phyloP scores from a whole-genome alignment of 768 basidiomycete species.

The Terana coerulea region DNA sequence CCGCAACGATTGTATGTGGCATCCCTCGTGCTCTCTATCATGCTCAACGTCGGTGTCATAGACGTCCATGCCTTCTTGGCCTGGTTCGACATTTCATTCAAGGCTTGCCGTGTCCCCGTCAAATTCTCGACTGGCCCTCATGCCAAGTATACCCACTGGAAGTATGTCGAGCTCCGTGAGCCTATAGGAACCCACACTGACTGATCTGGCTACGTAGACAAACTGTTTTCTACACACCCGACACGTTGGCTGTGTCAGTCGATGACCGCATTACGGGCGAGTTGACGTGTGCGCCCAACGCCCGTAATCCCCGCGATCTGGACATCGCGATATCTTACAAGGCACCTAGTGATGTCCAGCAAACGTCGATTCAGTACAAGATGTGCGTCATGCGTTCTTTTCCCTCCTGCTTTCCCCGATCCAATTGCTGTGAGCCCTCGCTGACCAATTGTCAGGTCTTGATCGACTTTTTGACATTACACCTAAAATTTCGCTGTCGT shows the following conservation, averaged over 20 bases:
- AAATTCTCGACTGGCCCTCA: conserved; percentile 98
- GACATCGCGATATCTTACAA: conserved; percentile 82
- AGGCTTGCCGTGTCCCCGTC: conserved; percentile 93
- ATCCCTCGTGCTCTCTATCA: not conserved
- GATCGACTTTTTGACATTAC: conserved; percentile 34
- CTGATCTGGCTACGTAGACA: conserved; percentile 48
- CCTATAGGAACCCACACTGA: not conserved
- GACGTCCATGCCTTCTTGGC: conserved; percentile 97
- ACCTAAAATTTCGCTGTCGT: conserved; percentile 8
- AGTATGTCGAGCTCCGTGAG: conserved; percentile 49
- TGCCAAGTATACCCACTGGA: conserved; percentile 95
- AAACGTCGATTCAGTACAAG: conserved; percentile 61
- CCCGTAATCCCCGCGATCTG: conserved; percentile 90
- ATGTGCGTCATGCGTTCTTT: conserved; percentile 66
- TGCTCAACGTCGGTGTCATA: conserved; percentile 27
- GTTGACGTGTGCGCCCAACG: conserved; percentile 82
- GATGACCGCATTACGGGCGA: conserved; percentile 72
- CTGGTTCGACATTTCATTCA: conserved; percentile 98
- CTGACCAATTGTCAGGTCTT: conserved; percentile 78
- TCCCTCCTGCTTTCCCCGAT: conserved; percentile 13
- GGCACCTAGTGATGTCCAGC: conserved; percentile 20
- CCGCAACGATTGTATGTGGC: conserved; percentile 81
- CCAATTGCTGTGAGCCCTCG: conserved; percentile 31
- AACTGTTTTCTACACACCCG: conserved; percentile 96
- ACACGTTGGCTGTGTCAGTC: conserved; percentile 63